Base-by-base conservation (phyloP, 331 rosid genomes). In the Erythrophleum ivorense region DNA sequence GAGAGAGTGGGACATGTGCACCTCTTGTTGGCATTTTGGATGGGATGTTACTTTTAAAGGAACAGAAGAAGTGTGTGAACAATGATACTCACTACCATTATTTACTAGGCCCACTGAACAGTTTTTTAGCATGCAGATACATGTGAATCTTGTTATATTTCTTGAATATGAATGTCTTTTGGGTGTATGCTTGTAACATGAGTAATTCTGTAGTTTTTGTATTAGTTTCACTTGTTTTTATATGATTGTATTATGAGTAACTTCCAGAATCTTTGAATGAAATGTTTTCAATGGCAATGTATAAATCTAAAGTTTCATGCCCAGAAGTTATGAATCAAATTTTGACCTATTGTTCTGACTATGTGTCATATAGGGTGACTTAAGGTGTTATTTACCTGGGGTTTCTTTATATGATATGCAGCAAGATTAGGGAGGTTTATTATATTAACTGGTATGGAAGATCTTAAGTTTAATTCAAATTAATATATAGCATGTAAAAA, bases 1-100 rank as follows among this genome's bases (percentile, higher is more conserved):
- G 45, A 34, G 50, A 53, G 12, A 18, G 71, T 76, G 76, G 46
- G 64, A 50, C 57, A 7, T 83, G 53, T 54, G 54, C 13, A 31
- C 54, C 12, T 49, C 43, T 68, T 53, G 59, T 53, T 15, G 1
- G 19, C 59, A 53, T 15, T 53, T 15, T 14, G 21, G 2, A 16
- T 53, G 21, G 21, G 12, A 53, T 53, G 8, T 18, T 16, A 53
- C 59, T 53, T 53, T 53, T 53, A 4, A 53, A 15, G 21, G 29
- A 24, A 24, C 29, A 24, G 21, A 53, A 49, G 16, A 49, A 53
- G 21, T 13, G 57, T 52, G 57, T 53, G 59, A 53, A 53, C 21
- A 53, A 53, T 7, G 15, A 53, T 53, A 53, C 21, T 53, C 21
- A 6, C 59, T 15, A 53, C 21, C 59, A 53, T 53, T 53, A 53